phyloP scores from a whole-genome alignment of 108 stramenopile species.

The Halocafeteria seosinensis region DNA sequence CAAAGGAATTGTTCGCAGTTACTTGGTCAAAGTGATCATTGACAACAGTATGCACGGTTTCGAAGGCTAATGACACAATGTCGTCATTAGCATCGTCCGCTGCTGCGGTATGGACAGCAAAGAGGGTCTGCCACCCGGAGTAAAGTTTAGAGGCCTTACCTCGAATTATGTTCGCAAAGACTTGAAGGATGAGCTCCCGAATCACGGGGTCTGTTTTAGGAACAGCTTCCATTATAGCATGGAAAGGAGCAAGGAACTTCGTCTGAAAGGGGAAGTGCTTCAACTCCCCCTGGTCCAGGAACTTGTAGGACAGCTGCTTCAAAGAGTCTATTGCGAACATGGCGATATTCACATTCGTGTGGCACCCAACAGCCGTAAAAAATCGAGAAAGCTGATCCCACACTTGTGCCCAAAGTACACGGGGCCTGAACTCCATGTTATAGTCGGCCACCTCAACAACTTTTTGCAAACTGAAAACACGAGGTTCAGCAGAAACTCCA shows the following conservation, averaged over 20 bases:
- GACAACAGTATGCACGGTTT: slow-evolving; percentile 20
- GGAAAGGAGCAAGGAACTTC: slow-evolving; percentile 77
- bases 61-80: slow-evolving; percentile 47
- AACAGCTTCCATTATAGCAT: slow-evolving; percentile 50
- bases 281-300: slow-evolving; percentile 73
- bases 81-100: slow-evolving; percentile 51
- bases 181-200: slow-evolving; percentile 75
- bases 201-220: slow-evolving; percentile 20
- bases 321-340: slow-evolving; percentile 95
- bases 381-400: slow-evolving; percentile 74
- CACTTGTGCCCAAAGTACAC: slow-evolving; percentile 75
- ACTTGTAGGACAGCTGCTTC: slow-evolving; percentile 83
- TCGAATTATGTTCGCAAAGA: slow-evolving; percentile 66
- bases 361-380: slow-evolving; percentile 70
- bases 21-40: slow-evolving; percentile 26
- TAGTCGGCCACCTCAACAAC: slow-evolving; percentile 91
- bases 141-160: slow-evolving; percentile 53
- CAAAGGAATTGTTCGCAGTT: slow-evolving; percentile 48
- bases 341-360: slow-evolving; percentile 70
- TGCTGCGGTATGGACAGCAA: slow-evolving; percentile 62
- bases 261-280: slow-evolving; percentile 82
- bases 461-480: slow-evolving; percentile 83
- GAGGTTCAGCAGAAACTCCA: slow-evolving; percentile 55
- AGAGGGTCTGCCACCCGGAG: slow-evolving; percentile 80
- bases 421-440: slow-evolving; percentile 80